Base-by-base conservation (phyloP, 768 basidiomycete genomes). In the Auricularia heimuer region DNA sequence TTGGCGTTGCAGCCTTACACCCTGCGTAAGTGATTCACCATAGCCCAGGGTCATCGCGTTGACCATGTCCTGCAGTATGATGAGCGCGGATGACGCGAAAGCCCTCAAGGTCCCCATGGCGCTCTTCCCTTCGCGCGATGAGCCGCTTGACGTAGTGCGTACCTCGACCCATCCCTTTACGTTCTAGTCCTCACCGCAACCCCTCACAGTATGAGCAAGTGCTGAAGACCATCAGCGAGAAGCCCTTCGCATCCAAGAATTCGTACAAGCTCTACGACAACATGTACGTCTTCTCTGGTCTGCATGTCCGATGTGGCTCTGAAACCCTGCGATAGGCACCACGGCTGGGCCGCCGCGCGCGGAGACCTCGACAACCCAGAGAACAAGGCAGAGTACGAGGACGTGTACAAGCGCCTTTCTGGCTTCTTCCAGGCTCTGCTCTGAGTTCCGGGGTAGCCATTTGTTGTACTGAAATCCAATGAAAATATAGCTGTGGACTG, bases 301-400 rank as follows among this genome's bases (percentile, higher is more conserved):
- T 36, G 34, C 68, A 66, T 64, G 51, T 62, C 39, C 8, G 39
- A 1, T 65, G 7, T 63, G 45, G n/a, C 61, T 21, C 6, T 34
- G 33, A 29, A 29, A 45, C n/a, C 39, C 37, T 60, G 29, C 16
- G 14, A 7, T 64, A 84, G 83, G 76, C 81, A 81, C 75, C 86
- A 87, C 68, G 85, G 85, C 39, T 88, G 81, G 77, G 83, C 85
- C 3, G 86, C 84, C 21, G 86, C 86, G 3, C 77, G 85, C 60
- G 85, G 79, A 1, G 76, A 87, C 70, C 75, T 87, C 63, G 76
- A 79, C 34, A 76, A 86, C 62, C 71, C 76, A 24, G 83, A 85
- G 65, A 86, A 85, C 72, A 80, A 80, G 71, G 81, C 81, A 70
- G 81, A 83, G 79, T 86, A 74, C 65, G 76, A 84, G 67, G 82